Conservation (phyloP, 257 asterid genomes). For the Scutellaria minor region DNA sequence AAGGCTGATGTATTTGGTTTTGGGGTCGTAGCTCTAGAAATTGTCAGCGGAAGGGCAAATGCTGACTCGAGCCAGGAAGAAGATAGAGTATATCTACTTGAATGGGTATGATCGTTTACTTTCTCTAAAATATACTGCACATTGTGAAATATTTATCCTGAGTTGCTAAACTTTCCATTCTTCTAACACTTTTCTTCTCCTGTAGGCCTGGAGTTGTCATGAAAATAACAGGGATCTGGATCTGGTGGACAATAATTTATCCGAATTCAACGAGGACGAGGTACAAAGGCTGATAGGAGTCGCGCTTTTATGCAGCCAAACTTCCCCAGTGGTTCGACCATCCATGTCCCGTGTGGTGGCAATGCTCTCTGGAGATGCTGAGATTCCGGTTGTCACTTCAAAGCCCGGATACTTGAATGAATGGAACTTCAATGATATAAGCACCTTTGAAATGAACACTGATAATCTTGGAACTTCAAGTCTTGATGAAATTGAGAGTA, state of each 20-base stretch:
- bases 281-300: slow-evolving; percentile 49
- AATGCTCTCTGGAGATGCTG: slow-evolving; percentile 61
- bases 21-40: slow-evolving; percentile 67
- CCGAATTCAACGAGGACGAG: slow-evolving; percentile 43
- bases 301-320: slow-evolving; percentile 62
- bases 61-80: slow-evolving; percentile 54
- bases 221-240: slow-evolving; percentile 43
- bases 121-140: not conserved
- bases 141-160: not conserved
- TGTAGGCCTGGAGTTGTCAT: slow-evolving; percentile 48
- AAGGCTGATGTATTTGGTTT: slow-evolving; percentile 65
- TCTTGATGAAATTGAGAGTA: not conserved
- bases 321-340: slow-evolving; percentile 55
- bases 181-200: not conserved
- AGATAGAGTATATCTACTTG: slow-evolving; percentile 61
- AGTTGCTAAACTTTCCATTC: not conserved
- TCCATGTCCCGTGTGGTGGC: slow-evolving; percentile 68
- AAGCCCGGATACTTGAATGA: slow-evolving; percentile 59
- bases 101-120: slow-evolving; percentile 40
- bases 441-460: slow-evolving; percentile 16
- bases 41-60: slow-evolving; percentile 64
- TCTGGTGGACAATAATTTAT: slow-evolving; percentile 43
- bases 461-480: slow-evolving; percentile 20
- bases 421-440: slow-evolving; percentile 50
- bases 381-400: slow-evolving; percentile 45